Base-by-base conservation (phyloP, 2,329 filamentous ascomycete genomes). In the Cordyceps cateniannulata region DNA sequence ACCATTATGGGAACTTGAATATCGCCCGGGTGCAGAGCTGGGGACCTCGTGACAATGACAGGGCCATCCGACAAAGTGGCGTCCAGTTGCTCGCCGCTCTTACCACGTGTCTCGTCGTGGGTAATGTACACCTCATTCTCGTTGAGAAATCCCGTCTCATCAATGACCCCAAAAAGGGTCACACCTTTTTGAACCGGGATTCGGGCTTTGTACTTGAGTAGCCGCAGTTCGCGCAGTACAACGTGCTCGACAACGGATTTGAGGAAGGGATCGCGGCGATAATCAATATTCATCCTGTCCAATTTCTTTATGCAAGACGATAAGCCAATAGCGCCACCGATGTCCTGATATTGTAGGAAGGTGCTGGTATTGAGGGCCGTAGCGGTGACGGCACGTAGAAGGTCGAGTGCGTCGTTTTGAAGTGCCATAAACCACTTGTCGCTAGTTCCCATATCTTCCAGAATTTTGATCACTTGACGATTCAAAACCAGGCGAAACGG, bases 141-240 rank as follows among this genome's bases (percentile, higher is more conserved):
- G 10, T 80, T 63, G 0, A 96, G 76, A 40, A 80, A 82, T 0
- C 83, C 84, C 0, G 89, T 91, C 71, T 96, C 91, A 64, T 96
- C 91, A 83, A 95, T 89, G 53, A 96, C 79, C 0, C 91, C 91
- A 65, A 91, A 92, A 0, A 96, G 78, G 0, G 90, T 92, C n/a
- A 87, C 81, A 0, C 89, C 91, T 16, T 86, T 71, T 0, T 81
- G 72, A 0, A 96, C 82, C 0, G 84, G 86, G 40, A 96, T 95
- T 1, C 90, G 84, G 0, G 89, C 85, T 58, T 87, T 88, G 72
- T 95, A 86, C 70, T 96, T 96, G 40, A 96, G 75, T 32, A 89
- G 79, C 3, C 90, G 83, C 6, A 96, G 75, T 65, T 89, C 86
- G 2, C 82, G 77, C n/a, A 95, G 75, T 0, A 93, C 79, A 9